Evolutionary conservation across 768 basidiomycete species (phyloP).

Genomic region (Solioccasus polychromus): DNA sequence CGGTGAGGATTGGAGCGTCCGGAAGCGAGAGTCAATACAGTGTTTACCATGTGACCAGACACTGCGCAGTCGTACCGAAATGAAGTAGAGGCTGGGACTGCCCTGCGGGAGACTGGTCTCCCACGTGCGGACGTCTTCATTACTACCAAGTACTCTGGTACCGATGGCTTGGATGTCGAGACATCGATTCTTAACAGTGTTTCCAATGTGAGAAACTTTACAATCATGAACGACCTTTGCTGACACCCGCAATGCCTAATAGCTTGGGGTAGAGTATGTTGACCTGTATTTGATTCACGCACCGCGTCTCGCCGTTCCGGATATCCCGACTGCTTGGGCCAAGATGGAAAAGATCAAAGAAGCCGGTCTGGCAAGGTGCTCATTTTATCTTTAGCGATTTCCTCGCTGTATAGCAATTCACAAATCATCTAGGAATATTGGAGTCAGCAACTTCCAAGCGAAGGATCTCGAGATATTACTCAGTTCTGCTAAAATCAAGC

Average conservation of each 20-base stretch:
- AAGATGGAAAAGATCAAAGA: conserved; percentile 58
- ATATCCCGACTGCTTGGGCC: conserved; percentile 61
- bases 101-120: conserved; percentile 50
- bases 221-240: neutral
- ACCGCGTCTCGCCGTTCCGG: conserved; percentile 50
- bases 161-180: conserved; percentile 47
- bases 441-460: conserved; percentile 67
- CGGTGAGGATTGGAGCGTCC: conserved; percentile 36
- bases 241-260: neutral
- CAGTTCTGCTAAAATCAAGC: conserved; percentile 57
- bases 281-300: conserved; percentile 72
- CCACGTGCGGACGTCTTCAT: conserved; percentile 56
- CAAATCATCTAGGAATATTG: conserved; percentile 52
- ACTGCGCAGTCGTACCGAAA: conserved; percentile 63
- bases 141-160: conserved; percentile 63
- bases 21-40: neutral
- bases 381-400: neutral
- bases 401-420: neutral
- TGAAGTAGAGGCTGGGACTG: conserved; percentile 45
- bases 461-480: conserved; percentile 53
- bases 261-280: conserved; percentile 64
- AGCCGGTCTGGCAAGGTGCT: conserved; percentile 57
- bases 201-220: conserved; percentile 29
- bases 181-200: conserved; percentile 57
- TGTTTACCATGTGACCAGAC: conserved; percentile 35